A percentile compares a stretch with the other conserved stretches of the same genome.
phyloP scores from a whole-genome alignment of 257 asterid genomes.

The Solanum rostratum region DNA sequence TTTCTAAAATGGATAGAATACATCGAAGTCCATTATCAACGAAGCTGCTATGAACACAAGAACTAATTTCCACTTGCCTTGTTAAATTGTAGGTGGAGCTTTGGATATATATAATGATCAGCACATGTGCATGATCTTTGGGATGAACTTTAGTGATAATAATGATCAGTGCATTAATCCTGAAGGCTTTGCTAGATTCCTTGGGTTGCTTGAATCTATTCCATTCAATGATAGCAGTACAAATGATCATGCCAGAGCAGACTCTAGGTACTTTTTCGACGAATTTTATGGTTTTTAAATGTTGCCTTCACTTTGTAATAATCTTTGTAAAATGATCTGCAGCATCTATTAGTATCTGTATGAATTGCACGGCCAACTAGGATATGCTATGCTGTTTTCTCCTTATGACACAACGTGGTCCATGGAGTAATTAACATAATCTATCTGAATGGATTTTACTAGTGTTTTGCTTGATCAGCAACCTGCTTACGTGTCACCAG shows the following conservation, averaged over 20 bases:
- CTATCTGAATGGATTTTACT: background rate
- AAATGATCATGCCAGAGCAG: slow-evolving; percentile 44
- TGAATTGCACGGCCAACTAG: background rate
- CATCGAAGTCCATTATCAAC: background rate
- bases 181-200: slow-evolving; percentile 76
- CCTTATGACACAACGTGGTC: background rate
- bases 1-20: background rate
- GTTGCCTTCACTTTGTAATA: background rate
- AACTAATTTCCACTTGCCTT: background rate
- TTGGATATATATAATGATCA: slow-evolving; percentile 54
- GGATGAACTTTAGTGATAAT: slow-evolving; percentile 43
- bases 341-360: background rate
- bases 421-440: background rate
- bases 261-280: slow-evolving; percentile 43
- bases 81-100: slow-evolving; percentile 44
- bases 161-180: slow-evolving; percentile 68
- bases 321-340: background rate
- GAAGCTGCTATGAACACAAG: background rate
- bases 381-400: background rate
- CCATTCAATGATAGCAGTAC: slow-evolving; percentile 64
- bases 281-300: background rate
- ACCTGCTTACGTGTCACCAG: background rate
- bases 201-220: slow-evolving; percentile 80
- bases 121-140: slow-evolving; percentile 52
- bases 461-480: background rate